phyloP scores from a whole-genome alignment of 2,329 filamentous ascomycete genomes.

The Alternaria angustiovoidea region DNA sequence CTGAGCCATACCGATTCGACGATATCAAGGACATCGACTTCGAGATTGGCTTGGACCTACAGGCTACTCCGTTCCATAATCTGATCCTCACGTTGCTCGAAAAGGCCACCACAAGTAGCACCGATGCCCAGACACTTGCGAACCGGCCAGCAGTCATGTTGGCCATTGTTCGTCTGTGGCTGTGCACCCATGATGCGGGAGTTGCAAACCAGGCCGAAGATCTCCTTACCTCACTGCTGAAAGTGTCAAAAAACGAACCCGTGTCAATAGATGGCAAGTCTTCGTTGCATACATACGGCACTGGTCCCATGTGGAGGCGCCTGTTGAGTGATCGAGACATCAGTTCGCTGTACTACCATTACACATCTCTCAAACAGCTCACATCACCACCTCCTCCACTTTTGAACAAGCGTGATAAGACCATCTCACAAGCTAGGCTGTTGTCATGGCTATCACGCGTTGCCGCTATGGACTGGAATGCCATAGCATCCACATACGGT shows the following conservation, averaged over 20 bases:
- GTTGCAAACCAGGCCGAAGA: slow-evolving; percentile 64
- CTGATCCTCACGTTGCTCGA: slow-evolving; percentile 64
- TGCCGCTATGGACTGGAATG: slow-evolving; percentile 63
- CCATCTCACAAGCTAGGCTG: slow-evolving; percentile 67
- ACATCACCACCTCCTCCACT: slow-evolving; percentile 42
- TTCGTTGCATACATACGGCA: slow-evolving; percentile 38
- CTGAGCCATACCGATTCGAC: slow-evolving; percentile 54
- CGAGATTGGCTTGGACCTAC: slow-evolving; percentile 61
- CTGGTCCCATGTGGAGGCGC: slow-evolving; percentile 65
- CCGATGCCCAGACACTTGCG: slow-evolving; percentile 66
- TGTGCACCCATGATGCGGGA: slow-evolving; percentile 63
- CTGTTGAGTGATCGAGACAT: slow-evolving; percentile 68
- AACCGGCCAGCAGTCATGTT: slow-evolving; percentile 63
- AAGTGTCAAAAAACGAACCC: slow-evolving; percentile 53
- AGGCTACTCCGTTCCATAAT: slow-evolving; percentile 61
- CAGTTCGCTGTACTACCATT: slow-evolving; percentile 64
- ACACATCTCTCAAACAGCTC: slow-evolving; percentile 58
- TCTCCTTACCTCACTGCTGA: slow-evolving; percentile 62
- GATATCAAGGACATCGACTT: slow-evolving; percentile 61
- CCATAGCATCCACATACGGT: slow-evolving; percentile 61
- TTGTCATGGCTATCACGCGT: slow-evolving; percentile 65
- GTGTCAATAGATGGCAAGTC: slow-evolving; percentile 50
- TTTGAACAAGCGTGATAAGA: slow-evolving; percentile 62
- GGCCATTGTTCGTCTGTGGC: slow-evolving; percentile 66
- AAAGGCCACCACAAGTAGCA: slow-evolving; percentile 61